Evolutionary conservation across 2,329 filamentous ascomycete genomes (phyloP), one percentile per base, ranked within the genome.

Genomic region (Raffaelea deltoideospora): DNA sequence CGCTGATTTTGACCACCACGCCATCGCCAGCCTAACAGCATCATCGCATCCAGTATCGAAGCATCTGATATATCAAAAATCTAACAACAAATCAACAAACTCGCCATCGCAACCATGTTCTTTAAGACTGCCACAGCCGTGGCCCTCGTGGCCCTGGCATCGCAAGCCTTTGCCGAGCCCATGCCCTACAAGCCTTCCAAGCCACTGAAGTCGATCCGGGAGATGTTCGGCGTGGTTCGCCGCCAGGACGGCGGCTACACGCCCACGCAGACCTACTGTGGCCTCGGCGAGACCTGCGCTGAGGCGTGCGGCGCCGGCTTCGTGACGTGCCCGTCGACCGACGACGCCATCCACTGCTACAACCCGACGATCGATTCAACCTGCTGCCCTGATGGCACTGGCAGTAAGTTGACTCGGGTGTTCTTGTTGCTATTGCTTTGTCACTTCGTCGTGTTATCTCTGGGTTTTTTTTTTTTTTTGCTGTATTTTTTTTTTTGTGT

Each of bases 381-480:
- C 29, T 78, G 73, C 64, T 78, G 73, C 51, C 58, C 62, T 30
- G 64, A 69, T 47, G 59, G 58, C 46, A 61, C 58, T 43, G 73
- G 74, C 57, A 69, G 69, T 74, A 59, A 50, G 65, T 64, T 5
- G n/a, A 11, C 17, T 9, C 14, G 6, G 10, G 8, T 2, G 10
- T 31, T 35, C 9, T 24, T 35, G 18, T 29, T 18, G n/a, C n/a
- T n/a, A n/a, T n/a, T n/a, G n/a, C n/a, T n/a, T n/a, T n/a, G n/a
- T n/a, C n/a, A n/a, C n/a, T n/a, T n/a, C n/a, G n/a, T n/a, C n/a
- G n/a, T n/a, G n/a, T 29, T 18, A 18, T 15, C 6, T 21, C 32
- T 15, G 14, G n/a, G 5, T 17, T 32, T 27, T 33, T 13, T 24
- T 37, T 14, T 33, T n/a, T 30, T 24, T n/a, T 11, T 13, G 24